Evolutionary conservation across 2,329 filamentous ascomycete genomes (phyloP).

Genomic region (Fusarium sp.): DNA sequence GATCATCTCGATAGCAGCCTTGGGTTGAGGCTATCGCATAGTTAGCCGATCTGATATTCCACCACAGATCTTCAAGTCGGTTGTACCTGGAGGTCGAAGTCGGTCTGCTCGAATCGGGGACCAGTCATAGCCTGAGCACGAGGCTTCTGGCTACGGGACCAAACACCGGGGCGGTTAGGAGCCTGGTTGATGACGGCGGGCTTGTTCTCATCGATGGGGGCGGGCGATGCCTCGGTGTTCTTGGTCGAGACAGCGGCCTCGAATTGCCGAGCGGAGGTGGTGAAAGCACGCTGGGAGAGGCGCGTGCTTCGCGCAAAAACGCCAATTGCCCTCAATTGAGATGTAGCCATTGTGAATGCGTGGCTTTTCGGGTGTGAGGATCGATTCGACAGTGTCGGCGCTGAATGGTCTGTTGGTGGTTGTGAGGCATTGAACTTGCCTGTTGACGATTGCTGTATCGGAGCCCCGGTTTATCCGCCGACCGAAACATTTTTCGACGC

Average conservation of each 20-base stretch:
- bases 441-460: constrained; percentile 21
- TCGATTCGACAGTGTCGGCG: constrained; percentile 44
- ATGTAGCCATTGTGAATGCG: constrained; percentile 55
- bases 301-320: constrained; percentile 59
- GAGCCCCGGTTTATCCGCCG: constrained; percentile 40
- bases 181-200: constrained; percentile 75
- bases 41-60: constrained; percentile 35
- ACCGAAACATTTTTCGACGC: constrained; percentile 40
- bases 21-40: constrained; percentile 78
- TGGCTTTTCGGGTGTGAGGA: constrained; percentile 44
- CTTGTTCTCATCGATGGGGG: constrained; percentile 57
- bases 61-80: constrained; percentile 5
- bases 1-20: constrained; percentile 93
- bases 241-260: constrained; percentile 57
- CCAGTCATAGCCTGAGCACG: constrained; percentile 88
- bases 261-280: constrained; percentile 60
- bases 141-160: constrained; percentile 88
- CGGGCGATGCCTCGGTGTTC: constrained; percentile 56
- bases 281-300: constrained; percentile 60
- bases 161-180: constrained; percentile 83
- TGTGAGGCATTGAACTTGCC: constrained; percentile 42
- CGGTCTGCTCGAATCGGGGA: constrained; percentile 96
- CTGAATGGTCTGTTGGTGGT: constrained; percentile 33
- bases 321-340: constrained; percentile 60
- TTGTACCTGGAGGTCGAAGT: constrained; percentile 89